These are phyloP conservation scores for Handroanthus guayacan DNA, from an alignment of 257 asterid genomes.

Conservation along the genomic window DNA sequence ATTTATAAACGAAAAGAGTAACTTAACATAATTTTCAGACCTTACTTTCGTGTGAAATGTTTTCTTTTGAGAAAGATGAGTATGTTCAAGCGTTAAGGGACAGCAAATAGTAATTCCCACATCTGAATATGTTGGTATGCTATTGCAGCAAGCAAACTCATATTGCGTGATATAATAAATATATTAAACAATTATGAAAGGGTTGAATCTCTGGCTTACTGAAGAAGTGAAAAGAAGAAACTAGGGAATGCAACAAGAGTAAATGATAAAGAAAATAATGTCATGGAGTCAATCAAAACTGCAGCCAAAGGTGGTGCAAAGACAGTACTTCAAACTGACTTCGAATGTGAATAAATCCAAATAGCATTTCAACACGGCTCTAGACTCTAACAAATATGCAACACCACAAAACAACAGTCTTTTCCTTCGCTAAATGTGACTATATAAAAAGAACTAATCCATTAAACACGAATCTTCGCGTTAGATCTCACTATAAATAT, in stretches of 20 bases:
- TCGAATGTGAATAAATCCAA: constrained; percentile 8
- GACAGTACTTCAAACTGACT: constrained; percentile 23
- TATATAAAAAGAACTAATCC: constrained; percentile 21
- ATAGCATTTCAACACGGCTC: constrained; percentile 30
- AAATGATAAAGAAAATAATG: constrained; percentile 2
- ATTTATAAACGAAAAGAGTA: constrained; percentile 29
- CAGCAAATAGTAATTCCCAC: constrained; percentile 18
- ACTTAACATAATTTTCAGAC: constrained; percentile 10
- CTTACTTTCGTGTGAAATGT: background rate
- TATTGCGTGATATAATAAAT: constrained; percentile 10
- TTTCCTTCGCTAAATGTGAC: constrained; percentile 28
- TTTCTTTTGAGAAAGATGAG: background rate
- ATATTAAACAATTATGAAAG: background rate
- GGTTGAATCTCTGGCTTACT: constrained; percentile 17
- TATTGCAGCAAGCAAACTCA: constrained; percentile 27
- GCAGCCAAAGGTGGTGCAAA: constrained; percentile 26
- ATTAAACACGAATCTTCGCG: constrained; percentile 17
- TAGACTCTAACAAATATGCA: constrained; percentile 19
- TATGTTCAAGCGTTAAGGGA: background rate
- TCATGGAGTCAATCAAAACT: background rate
- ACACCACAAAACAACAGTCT: background rate
- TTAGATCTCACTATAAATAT: constrained; percentile 26
- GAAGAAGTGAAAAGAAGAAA: background rate
- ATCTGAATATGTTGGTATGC: constrained; percentile 8
- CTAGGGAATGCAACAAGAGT: background rate